phyloP scores from a whole-genome alignment of 2,329 filamentous ascomycete species.

The Claviceps purpurea region DNA sequence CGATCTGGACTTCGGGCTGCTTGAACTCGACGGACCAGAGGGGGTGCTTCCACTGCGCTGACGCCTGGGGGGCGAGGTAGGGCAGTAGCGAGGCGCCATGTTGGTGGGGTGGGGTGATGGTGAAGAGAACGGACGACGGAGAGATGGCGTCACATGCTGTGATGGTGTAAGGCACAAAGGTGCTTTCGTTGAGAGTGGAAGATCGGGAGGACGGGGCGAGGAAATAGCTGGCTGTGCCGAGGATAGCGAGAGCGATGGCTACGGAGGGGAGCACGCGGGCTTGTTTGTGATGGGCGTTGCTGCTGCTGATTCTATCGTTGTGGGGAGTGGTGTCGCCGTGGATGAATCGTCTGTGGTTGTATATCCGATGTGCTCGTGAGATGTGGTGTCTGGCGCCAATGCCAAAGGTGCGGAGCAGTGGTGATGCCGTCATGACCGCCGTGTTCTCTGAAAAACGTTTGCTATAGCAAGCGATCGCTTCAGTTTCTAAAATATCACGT shows the following conservation, averaged over 20 bases:
- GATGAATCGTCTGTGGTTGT: background rate
- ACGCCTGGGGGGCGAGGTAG: slow-evolving; percentile 12
- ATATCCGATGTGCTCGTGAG: background rate
- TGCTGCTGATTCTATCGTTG: background rate
- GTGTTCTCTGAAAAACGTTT: background rate
- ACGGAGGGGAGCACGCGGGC: slow-evolving; percentile 13
- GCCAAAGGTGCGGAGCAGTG: background rate
- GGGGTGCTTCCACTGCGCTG: slow-evolving; percentile 30
- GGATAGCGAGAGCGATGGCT: slow-evolving; percentile 10
- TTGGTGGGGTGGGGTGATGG: slow-evolving; percentile 33
- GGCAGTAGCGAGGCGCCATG: slow-evolving; percentile 13
- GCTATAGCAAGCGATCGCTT: background rate
- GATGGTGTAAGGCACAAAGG: slow-evolving; percentile 55
- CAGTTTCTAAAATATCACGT: background rate
- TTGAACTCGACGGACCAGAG: slow-evolving; percentile 88
- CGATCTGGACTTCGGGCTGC: slow-evolving; percentile 88
- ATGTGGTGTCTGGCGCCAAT: background rate
- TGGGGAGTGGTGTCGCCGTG: background rate
- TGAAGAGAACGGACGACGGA: slow-evolving; percentile 55
- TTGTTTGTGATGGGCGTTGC: slow-evolving; percentile 15
- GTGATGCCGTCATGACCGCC: background rate
- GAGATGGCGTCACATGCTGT: slow-evolving; percentile 48
- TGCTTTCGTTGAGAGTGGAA: slow-evolving; percentile 38
- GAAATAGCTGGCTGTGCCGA: slow-evolving; percentile 16
- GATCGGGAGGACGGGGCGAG: slow-evolving; percentile 12